Evolutionary conservation across 345 rosid genomes (phyloP), one percentile per base, ranked within the genome.

Genomic region (Eucalyptus microcorys): DNA sequence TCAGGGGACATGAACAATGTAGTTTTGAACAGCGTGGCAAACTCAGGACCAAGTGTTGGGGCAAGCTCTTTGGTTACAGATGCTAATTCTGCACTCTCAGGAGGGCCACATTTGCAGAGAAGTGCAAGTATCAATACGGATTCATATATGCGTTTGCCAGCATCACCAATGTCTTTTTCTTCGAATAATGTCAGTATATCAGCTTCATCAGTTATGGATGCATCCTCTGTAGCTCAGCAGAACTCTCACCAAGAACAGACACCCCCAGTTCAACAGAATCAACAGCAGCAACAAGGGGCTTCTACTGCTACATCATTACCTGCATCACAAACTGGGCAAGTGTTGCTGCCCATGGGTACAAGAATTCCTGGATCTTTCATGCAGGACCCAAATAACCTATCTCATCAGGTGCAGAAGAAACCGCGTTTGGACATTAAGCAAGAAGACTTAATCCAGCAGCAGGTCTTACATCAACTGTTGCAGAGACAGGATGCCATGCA

Each of bases 11-110:
- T 96, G 94, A 96, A 96, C 89, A 96, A 93, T 93, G 95, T 91
- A 59, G 93, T 92, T 90, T 93, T 97, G 95, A 97, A 95, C 94
- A 94, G 95, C 61, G 97, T 94, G 86, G 96, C 97, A 59, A 96
- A 96, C 89, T 95, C 99, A 15, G 99, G 96, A 89, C 97, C 97
- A 24, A 96, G 98, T 92, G 95, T 96, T 68, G 99, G 97, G 87
- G 99, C 99, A 30, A 97, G 99, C 91, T 97, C 99, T 16, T 90
- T 98, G 92, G 96, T 97, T 79, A 97, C 99, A 49, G 98, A 98
- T 95, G 99, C 98, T 87, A 98, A 98, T 91, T 98, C 99, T 10
- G 97, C 95, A 0, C 94, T 96, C 87, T 97, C 99, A 45, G 96
- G 97, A 21, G 98, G 99, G 87, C 96, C 97, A 53, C 94, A 94